Evolutionary conservation across 2,329 filamentous ascomycete species (phyloP), one percentile per base, ranked within the genome.

Genomic region (Xylaria sp.): DNA sequence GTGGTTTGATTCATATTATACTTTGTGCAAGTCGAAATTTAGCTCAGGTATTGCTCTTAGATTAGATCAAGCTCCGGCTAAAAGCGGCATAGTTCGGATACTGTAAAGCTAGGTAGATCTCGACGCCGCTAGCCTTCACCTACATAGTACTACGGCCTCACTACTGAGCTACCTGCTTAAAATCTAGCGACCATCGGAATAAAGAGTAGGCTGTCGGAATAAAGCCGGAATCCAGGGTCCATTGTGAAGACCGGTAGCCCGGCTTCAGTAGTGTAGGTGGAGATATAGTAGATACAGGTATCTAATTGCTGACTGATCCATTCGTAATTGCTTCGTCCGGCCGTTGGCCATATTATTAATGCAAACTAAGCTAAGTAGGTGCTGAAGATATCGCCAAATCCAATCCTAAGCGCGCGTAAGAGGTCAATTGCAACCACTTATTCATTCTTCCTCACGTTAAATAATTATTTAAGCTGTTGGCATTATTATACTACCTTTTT

Each of bases 301-400:
- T 58, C 33, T 43, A 39, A 33, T 36, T 72, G 76, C 76, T 78
- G 73, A 78, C 77, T 73, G 51, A 78, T 78, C 48, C 60, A 77
- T 78, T 78, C 63, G 71, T 78, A 78, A 78, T 78, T 67, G 67
- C 71, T 67, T 51, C 18, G 28, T 20, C 20, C 20, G 36, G 18
- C 23, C 9, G 12, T 33, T 46, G 36, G 33, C 51, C n/a, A 31
- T 31, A 55, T 65, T 67, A 63, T n/a, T 48, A 56, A 67, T 64
- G n/a, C 54, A 39, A 59, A 54, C 25, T 7, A 28, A 28, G 28
- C 28, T 28, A 28, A 28, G 28, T 28, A 28, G 28, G 28, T 28
- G 6, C 18, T 68, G 62, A 70, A 64, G 62, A 39, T 28, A 70
- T 70, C 57, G 8, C 43, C 28, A 57, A 48, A 31, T 51, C 31